Conservation (phyloP, 768 basidiomycete genomes). For the Termitomyces sp. region DNA sequence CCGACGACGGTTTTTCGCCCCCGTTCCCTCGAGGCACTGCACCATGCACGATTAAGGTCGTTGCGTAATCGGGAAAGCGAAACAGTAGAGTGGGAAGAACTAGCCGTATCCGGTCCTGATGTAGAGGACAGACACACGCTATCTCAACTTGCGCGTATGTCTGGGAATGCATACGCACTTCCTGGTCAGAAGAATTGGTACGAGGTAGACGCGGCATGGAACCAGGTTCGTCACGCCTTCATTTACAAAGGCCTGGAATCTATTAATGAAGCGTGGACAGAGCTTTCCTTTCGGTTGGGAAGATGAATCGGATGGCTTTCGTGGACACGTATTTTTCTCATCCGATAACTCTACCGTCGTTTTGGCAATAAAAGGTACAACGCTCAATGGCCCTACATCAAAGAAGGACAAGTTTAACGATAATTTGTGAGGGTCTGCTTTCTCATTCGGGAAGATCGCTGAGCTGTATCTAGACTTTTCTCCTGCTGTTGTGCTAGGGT, state of each 20-base stretch:
- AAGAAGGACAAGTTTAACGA: conserved; percentile 94
- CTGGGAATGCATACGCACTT: conserved; percentile 81
- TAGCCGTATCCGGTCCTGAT: conserved; percentile 69
- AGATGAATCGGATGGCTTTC: conserved; percentile 72
- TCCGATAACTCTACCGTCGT: conserved; percentile 78
- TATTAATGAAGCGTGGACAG: conserved; percentile 27
- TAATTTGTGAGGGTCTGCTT: conserved; percentile 42
- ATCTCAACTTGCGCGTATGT: conserved; percentile 79
- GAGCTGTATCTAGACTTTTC: conserved; percentile 38
- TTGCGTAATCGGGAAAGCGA: conserved; percentile 43
- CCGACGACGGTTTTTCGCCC: conserved; percentile 61
- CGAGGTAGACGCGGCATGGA: conserved; percentile 72
- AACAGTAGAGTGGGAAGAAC: conserved; percentile 59
- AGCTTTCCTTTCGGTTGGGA: conserved; percentile 83
- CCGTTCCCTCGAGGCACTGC: conserved; percentile 40
- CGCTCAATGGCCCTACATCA: conserved; percentile 77
- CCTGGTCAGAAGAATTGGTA: conserved; percentile 77
- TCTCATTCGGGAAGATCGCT: not conserved
- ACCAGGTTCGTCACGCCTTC: conserved; percentile 31
- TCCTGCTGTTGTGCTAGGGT: conserved; percentile 94
- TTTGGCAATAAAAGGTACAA: conserved; percentile 86
- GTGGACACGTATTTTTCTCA: conserved; percentile 85
- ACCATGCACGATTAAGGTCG: conserved; percentile 49
- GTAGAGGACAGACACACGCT: conserved; percentile 75
- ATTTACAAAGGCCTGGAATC: not conserved